Evolutionary conservation across 148 eudicot species (phyloP), one percentile per base, ranked within the genome.

Genomic region (Spergularia marina): DNA sequence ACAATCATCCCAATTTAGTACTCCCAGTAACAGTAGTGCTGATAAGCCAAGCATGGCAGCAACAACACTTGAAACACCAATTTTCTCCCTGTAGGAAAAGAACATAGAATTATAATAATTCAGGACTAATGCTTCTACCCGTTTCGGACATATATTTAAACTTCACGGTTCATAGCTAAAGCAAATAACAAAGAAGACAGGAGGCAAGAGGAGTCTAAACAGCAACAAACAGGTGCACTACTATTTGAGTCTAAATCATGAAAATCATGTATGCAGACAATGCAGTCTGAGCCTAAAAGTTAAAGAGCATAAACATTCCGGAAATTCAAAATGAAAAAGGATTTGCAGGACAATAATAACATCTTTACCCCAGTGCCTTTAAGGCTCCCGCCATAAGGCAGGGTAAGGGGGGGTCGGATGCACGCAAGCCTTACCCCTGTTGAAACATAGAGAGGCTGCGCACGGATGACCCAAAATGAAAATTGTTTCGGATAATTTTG

Each of bases 1-100:
- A 80, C 98, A 94, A 59, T 94, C 98, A 49, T 91, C 90, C 98
- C 98, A 94, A 25, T 94, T 83, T 9, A 94, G 84, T 55, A 94
- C 98, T 73, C 97, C 97, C 62, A 85, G 67, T 80, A 90, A 84
- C 64, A 94, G 75, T 52, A 94, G 93, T 70, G 91, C 84, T 16
- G 98, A 94, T 77, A 94, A 81, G 23, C 93, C 97, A 61, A 94
- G 93, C 98, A 94, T 94, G 41, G 98, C 98, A 58, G 98, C 97
- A 74, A 90, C 98, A 77, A 94, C 98, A 82, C 98, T 94, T 79
- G 98, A 83, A 69, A 94, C 84, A 25, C 98, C 98, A 76, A 94
- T 78, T 72, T 77, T 74, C 17, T 94, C 98, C 63, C 98, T 94
- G 85, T 67, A 75, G 14, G 49, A 65, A 17, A 68, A 61, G 36